A percentile compares a stretch with the other conserved stretches of the same genome.
Conservation (phyloP, 768 basidiomycete genomes). For the Boletus pseudopeckii region DNA sequence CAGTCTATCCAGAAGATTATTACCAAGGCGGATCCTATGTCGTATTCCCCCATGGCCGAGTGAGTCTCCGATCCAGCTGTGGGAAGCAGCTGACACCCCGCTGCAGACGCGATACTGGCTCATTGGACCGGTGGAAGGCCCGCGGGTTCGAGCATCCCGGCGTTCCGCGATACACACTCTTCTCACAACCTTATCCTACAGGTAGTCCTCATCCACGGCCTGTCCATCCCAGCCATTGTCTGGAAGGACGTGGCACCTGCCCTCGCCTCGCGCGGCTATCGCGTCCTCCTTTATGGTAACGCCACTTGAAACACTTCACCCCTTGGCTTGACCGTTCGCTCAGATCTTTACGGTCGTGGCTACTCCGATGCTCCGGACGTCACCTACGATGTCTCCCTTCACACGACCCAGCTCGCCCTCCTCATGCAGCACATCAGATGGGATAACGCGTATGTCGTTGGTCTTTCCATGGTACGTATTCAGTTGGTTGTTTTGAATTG, state of each 20-base stretch:
- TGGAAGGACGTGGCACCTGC: conserved; percentile 74
- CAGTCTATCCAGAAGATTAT: conserved; percentile 70
- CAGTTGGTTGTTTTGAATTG: neutral
- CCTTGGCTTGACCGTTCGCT: neutral
- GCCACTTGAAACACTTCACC: neutral
- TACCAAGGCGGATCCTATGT: conserved; percentile 61
- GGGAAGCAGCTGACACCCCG: neutral
- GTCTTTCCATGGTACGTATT: conserved; percentile 66
- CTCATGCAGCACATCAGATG: conserved; percentile 77
- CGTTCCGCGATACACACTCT: neutral
- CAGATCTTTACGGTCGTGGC: conserved; percentile 79
- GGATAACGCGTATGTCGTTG: conserved; percentile 61
- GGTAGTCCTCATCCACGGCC: conserved; percentile 76
- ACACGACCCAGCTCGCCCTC: conserved; percentile 76
- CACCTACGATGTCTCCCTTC: conserved; percentile 61
- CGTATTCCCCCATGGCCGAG: conserved; percentile 60
- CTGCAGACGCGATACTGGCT: conserved; percentile 73
- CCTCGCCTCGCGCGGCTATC: conserved; percentile 61
- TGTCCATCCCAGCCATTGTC: conserved; percentile 72
- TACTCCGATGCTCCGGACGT: conserved; percentile 78
- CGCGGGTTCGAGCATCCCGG: conserved; percentile 44
- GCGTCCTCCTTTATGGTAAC: conserved; percentile 73
- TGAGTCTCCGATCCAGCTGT: conserved; percentile 29
- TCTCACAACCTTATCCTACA: conserved; percentile 25
- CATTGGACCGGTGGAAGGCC: conserved; percentile 64